A percentile compares a stretch with the other conserved stretches of the same genome.
Conservation (phyloP, 768 basidiomycete genomes). For the Mycena polygramma region DNA sequence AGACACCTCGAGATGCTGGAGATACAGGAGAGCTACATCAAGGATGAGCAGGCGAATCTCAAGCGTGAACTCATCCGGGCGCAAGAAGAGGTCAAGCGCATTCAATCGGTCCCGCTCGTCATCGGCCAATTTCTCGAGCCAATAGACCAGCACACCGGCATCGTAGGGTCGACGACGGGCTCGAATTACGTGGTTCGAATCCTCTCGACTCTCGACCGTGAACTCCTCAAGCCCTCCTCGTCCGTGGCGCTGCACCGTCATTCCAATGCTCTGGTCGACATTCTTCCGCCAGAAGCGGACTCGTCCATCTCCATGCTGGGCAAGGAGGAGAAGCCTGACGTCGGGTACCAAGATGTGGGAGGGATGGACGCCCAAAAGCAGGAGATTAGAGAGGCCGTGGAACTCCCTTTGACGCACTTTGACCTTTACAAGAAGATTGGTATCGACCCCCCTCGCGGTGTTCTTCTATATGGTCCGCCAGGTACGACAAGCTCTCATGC, state of each 20-base stretch:
- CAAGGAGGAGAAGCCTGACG: conserved; percentile 95
- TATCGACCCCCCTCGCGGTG: conserved; percentile 98
- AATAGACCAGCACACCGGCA: conserved; percentile 96
- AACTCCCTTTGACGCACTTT: conserved; percentile 95
- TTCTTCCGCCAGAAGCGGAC: conserved; percentile 98
- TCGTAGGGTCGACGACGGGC: conserved; percentile 97
- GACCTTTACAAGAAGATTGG: conserved; percentile 99
- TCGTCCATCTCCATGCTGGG: conserved; percentile 96
- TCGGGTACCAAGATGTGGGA: conserved; percentile 93
- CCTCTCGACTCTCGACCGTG: conserved; percentile 95
- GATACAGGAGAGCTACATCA: conserved; percentile 96
- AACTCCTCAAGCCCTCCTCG: conserved; percentile 95
- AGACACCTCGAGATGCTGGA: conserved; percentile 96
- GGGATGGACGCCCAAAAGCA: conserved; percentile 99
- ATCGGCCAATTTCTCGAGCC: conserved; percentile 99
- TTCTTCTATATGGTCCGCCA: conserved; percentile 96
- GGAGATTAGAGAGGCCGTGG: conserved; percentile 98
- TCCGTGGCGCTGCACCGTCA: conserved; percentile 99
- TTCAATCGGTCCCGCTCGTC: conserved; percentile 97
- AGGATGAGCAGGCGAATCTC: conserved; percentile 97
- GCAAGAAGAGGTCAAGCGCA: conserved; percentile 99
- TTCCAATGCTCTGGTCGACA: conserved; percentile 98
- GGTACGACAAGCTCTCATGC: conserved; percentile 59
- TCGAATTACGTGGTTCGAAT: conserved; percentile 99
- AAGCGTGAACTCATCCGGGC: conserved; percentile 98